Conservation (phyloP, 1,284 basidiomycete species). For the Anthracocystis setariae region DNA sequence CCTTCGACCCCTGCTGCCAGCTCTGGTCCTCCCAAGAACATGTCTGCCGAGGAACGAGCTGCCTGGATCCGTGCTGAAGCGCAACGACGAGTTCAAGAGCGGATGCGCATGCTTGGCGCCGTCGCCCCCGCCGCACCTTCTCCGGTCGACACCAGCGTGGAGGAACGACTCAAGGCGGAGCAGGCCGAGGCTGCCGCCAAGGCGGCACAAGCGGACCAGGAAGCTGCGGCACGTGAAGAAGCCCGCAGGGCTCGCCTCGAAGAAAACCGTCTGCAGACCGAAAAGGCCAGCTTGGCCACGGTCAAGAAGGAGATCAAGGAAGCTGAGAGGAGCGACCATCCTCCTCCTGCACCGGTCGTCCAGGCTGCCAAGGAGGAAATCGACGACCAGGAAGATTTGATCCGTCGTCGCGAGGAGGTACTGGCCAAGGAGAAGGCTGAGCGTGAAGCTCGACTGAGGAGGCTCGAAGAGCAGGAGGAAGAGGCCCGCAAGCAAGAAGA, state of each 20-base stretch:
- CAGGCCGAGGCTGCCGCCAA: slow-evolving; percentile 62
- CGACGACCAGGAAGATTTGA: slow-evolving; percentile 57
- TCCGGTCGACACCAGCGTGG: slow-evolving; percentile 58
- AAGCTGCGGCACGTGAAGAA: slow-evolving; percentile 64
- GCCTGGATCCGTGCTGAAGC: slow-evolving; percentile 85
- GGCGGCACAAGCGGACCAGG: slow-evolving; percentile 63
- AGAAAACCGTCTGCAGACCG: slow-evolving; percentile 55
- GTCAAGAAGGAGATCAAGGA: slow-evolving; percentile 57
- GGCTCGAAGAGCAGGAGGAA: slow-evolving; percentile 62
- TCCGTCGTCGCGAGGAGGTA: slow-evolving; percentile 60
- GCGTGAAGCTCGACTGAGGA: slow-evolving; percentile 54
- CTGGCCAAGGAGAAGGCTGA: slow-evolving; percentile 62
- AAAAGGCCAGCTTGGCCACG: slow-evolving; percentile 46
- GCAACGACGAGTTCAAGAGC: slow-evolving; percentile 82
- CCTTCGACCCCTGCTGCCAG: slow-evolving; percentile 71
- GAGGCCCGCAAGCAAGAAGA: slow-evolving; percentile 59
- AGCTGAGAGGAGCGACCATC: slow-evolving; percentile 40
- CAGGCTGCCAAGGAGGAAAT: slow-evolving; percentile 60
- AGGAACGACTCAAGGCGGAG: slow-evolving; percentile 62
- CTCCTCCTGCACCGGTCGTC: slow-evolving; percentile 49
- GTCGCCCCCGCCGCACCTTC: slow-evolving; percentile 69
- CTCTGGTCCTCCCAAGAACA: slow-evolving; percentile 75
- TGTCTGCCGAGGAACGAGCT: slow-evolving; percentile 85
- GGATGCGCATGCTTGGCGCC: slow-evolving; percentile 86
- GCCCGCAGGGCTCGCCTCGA: slow-evolving; percentile 62